Evolutionary conservation across 305 asterid species (phyloP).

Genomic region (Solanum hybrid): DNA sequence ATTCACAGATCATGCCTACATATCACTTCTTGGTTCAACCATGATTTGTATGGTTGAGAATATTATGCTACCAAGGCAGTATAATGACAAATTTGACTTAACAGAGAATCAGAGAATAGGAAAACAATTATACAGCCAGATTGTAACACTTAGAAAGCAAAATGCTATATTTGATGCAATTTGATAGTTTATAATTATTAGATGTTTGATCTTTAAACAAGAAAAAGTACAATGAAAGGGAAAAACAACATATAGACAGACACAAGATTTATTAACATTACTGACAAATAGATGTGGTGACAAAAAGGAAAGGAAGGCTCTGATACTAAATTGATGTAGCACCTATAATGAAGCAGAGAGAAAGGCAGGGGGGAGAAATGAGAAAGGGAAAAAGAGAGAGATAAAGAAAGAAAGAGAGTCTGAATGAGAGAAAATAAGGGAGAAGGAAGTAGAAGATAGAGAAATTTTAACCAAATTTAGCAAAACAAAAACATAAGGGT

Average conservation of each 20-base stretch:
- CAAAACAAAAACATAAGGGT: background rate
- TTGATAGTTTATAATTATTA: background rate
- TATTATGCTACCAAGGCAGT: background rate
- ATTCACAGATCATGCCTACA: background rate
- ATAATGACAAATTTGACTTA: background rate
- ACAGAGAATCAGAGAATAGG: background rate
- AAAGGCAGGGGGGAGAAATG: background rate
- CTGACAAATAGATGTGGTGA: background rate
- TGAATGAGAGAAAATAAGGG: background rate
- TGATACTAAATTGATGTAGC: background rate
- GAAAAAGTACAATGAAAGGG: background rate
- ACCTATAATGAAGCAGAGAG: background rate
- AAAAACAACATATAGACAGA: background rate
- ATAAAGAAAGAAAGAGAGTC: background rate
- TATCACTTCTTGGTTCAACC: background rate
- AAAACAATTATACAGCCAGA: background rate
- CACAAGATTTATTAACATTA: background rate
- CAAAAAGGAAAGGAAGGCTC: background rate
- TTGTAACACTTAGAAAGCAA: background rate
- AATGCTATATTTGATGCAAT: background rate
- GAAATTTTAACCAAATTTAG: background rate
- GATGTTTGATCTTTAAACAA: background rate
- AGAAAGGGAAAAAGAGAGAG: background rate
- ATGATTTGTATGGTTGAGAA: background rate
- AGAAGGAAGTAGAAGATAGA: background rate